Percentiles rank a stretch among this genome's conserved stretches.
Evolutionary conservation across 352 stramenopile species (phyloP).

Genomic region (Globisporangium takayamanum): DNA sequence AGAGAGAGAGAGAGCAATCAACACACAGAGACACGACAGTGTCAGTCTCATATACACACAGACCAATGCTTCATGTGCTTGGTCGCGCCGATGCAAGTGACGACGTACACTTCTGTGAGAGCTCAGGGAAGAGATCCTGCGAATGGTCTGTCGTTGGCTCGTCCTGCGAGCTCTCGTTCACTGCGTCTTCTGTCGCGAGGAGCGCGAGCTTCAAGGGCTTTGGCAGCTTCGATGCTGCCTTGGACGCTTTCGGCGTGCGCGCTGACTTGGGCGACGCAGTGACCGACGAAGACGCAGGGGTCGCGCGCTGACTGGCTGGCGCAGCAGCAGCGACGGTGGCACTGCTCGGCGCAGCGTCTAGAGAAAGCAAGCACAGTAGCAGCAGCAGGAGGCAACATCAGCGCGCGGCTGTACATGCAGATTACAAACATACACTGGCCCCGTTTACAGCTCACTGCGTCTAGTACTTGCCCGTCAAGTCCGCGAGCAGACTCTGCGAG

Average conservation of each 20-base stretch:
- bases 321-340: too few relatives aligned
- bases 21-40: neutral
- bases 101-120: conserved; percentile 41
- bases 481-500: conserved; percentile 65
- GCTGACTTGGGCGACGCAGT: neutral
- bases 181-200: conserved; percentile 12
- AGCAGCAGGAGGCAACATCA: too few relatives aligned
- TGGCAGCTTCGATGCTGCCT: conserved; percentile 3
- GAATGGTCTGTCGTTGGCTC: conserved; percentile 22
- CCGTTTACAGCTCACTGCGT: conserved; percentile 2
- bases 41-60: neutral
- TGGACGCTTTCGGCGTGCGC: neutral
- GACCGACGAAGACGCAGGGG: neutral
- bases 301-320: too few relatives aligned
- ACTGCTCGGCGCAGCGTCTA: too few relatives aligned
- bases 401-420: too few relatives aligned
- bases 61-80: neutral
- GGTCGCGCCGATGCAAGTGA: neutral
- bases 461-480: conserved; percentile 56
- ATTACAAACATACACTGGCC: conserved; percentile 3
- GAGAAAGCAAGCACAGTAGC: neutral
- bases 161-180: conserved; percentile 32
- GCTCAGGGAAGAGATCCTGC: conserved; percentile 41
- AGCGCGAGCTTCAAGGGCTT: neutral
- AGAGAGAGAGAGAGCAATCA: neutral